Conservation (phyloP, 192 early-diverging fungal species). For the Dissophora globulifera region DNA sequence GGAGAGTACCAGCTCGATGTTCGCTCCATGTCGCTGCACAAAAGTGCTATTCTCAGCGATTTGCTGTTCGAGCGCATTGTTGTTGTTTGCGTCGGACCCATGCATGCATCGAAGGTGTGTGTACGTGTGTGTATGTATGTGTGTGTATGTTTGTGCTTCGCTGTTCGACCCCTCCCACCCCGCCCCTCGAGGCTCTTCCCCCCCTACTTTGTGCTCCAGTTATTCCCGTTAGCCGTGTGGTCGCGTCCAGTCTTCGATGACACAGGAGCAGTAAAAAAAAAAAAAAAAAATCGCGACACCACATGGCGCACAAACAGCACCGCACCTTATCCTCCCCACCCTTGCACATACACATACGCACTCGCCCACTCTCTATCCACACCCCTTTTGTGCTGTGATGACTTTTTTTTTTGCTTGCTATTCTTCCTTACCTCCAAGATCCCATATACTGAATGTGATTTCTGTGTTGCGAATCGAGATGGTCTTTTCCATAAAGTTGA, state of each 20-base stretch:
- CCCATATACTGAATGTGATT: constrained; percentile 98
- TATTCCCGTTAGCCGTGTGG: background rate
- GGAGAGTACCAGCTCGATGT: no score
- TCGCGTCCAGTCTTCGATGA: no score
- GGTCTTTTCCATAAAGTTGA: constrained; percentile 98
- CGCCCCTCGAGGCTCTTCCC: background rate
- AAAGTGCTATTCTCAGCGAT: background rate
- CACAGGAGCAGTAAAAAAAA: no score
- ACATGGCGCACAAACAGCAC: background rate
- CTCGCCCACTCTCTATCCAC: background rate
- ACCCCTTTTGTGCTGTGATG: background rate
- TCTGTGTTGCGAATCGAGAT: constrained; percentile 89
- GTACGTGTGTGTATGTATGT: background rate
- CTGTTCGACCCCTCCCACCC: background rate
- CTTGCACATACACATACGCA: background rate
- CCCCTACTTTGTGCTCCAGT: background rate
- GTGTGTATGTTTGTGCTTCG: background rate
- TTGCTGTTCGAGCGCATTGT: background rate
- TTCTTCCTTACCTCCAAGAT: constrained; percentile 81
- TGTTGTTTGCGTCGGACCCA: background rate
- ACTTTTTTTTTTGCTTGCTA: background rate
- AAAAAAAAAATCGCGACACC: background rate
- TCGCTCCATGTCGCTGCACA: no score
- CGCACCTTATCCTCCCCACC: no score
- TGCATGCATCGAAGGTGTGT: background rate